Conservation (phyloP, 768 basidiomycete genomes). For the Baorangia bicolor region DNA sequence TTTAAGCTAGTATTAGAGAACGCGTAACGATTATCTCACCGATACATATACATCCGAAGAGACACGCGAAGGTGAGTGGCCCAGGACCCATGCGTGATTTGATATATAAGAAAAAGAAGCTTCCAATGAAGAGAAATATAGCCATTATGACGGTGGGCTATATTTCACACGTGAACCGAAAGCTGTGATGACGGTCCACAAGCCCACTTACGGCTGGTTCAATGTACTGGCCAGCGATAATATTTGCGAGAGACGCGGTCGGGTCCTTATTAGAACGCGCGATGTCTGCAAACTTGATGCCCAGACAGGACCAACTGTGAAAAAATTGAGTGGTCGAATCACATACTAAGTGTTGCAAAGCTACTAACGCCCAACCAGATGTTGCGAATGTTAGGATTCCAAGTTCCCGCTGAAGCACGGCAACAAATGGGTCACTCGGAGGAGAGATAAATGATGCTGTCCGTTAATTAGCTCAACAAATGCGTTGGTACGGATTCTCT, state of each 20-base stretch:
- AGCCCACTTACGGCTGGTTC: slow-evolving; percentile 42
- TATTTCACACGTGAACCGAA: background rate
- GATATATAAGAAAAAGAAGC: slow-evolving; percentile 54
- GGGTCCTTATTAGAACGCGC: slow-evolving; percentile 46
- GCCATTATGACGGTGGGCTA: slow-evolving; percentile 60
- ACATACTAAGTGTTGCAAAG: background rate
- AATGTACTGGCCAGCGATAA: slow-evolving; percentile 54
- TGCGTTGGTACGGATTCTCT: background rate
- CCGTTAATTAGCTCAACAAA: background rate
- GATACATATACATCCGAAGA: slow-evolving; percentile 61
- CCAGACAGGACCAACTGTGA: slow-evolving; percentile 64
- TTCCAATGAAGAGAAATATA: slow-evolving; percentile 64
- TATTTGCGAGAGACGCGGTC: slow-evolving; percentile 37
- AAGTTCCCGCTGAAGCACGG: slow-evolving; percentile 63
- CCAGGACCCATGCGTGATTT: slow-evolving; percentile 62
- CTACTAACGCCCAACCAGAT: slow-evolving; percentile 61
- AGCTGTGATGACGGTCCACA: background rate
- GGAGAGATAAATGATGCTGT: slow-evolving; percentile 65
- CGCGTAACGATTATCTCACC: slow-evolving; percentile 37
- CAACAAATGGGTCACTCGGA: slow-evolving; percentile 65
- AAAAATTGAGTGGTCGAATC: background rate
- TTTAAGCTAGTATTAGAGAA: background rate
- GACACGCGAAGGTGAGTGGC: slow-evolving; percentile 53
- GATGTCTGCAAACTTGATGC: slow-evolving; percentile 58
- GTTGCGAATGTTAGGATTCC: slow-evolving; percentile 50